Evolutionary conservation across 2,329 filamentous ascomycete species (phyloP).

Genomic region (Clonostachys solani): DNA sequence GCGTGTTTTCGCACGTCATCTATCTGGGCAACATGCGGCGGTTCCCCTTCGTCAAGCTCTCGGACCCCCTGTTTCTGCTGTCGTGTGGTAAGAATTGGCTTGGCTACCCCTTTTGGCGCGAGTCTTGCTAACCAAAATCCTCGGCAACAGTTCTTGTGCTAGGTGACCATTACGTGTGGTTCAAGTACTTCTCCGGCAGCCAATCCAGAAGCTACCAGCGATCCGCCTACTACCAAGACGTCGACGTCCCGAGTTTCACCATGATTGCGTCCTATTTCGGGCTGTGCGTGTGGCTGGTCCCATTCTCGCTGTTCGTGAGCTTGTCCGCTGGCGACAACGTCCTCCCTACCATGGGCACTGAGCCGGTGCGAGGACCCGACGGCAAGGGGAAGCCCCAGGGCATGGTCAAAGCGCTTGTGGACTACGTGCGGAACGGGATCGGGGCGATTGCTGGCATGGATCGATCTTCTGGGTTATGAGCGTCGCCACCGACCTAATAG

Average conservation of each 20-base stretch:
- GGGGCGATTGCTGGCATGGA: constrained; percentile 21
- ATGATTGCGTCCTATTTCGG: constrained; percentile 97
- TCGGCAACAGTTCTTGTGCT: constrained; percentile 67
- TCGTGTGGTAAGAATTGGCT: constrained; percentile 65
- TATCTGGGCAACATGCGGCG: constrained; percentile 82
- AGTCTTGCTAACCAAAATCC: not conserved
- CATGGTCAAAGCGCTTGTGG: constrained; percentile 63
- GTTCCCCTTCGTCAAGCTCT: constrained; percentile 76
- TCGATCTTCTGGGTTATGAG: not conserved
- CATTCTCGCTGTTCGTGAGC: constrained; percentile 92
- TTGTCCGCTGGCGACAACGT: constrained; percentile 94
- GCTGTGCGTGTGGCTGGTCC: constrained; percentile 92
- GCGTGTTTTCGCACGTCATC: constrained; percentile 75
- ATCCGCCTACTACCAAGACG: constrained; percentile 58
- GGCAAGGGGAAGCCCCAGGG: constrained; percentile 53
- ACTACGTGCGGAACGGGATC: constrained; percentile 49
- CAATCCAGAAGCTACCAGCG: constrained; percentile 54
- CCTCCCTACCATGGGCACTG: constrained; percentile 81
- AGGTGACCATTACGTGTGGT: constrained; percentile 93
- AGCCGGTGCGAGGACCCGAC: constrained; percentile 39
- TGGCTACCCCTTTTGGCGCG: constrained; percentile 4
- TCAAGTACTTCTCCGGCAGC: constrained; percentile 77
- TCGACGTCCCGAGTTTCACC: constrained; percentile 74
- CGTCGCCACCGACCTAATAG: too few species aligned
- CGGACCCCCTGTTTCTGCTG: constrained; percentile 78